Conservation (phyloP, 331 rosid genomes). For the Malus hybrid region DNA sequence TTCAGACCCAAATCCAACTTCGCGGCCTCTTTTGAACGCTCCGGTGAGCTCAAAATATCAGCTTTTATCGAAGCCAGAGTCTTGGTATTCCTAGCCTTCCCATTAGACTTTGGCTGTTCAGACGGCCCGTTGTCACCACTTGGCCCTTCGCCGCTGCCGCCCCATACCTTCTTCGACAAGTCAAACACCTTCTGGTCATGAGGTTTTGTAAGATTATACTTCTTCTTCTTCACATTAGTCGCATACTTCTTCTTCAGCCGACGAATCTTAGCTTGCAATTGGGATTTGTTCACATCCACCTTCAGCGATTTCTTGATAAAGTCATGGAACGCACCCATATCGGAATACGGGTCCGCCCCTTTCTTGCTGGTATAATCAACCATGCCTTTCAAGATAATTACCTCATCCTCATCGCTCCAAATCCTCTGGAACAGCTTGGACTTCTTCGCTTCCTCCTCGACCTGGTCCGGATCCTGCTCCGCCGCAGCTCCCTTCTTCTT, state of each 20-base stretch:
- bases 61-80: slow-evolving; percentile 23
- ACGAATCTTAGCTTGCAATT: slow-evolving; percentile 46
- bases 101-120: slow-evolving; percentile 16
- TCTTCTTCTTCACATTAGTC: slow-evolving; percentile 21
- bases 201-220: slow-evolving; percentile 19
- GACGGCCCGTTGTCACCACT: background rate
- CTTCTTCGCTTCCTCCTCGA: slow-evolving; percentile 14
- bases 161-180: slow-evolving; percentile 56
- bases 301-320: slow-evolving; percentile 40
- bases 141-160: slow-evolving; percentile 7
- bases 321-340: slow-evolving; percentile 29
- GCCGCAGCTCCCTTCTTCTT: slow-evolving; percentile 30
- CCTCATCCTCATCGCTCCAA: slow-evolving; percentile 59
- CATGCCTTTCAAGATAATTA: slow-evolving; percentile 38
- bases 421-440: slow-evolving; percentile 40
- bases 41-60: slow-evolving; percentile 3
- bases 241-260: slow-evolving; percentile 52
- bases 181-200: slow-evolving; percentile 41
- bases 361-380: slow-evolving; percentile 25
- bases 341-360: slow-evolving; percentile 24
- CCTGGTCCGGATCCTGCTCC: background rate
- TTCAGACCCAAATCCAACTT: background rate
- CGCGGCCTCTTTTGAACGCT: slow-evolving; percentile 1
- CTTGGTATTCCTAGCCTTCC: slow-evolving; percentile 16
- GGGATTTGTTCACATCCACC: slow-evolving; percentile 27